Conservation (phyloP, 257 asterid species). For the Plantago ovata region DNA sequence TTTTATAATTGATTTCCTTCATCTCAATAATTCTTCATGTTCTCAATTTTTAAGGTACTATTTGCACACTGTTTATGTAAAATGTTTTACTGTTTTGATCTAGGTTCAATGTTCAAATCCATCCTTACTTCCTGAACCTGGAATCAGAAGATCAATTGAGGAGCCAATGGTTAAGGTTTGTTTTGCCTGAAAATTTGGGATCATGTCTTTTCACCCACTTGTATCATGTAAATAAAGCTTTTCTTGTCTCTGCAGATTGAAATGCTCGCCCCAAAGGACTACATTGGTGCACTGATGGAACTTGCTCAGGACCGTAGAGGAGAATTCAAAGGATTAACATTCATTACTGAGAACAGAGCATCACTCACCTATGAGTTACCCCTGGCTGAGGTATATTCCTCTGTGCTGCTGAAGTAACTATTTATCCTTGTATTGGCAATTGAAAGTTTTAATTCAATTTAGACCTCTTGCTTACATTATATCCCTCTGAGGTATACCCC, state of each 20-base stretch:
- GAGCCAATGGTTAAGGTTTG: slow-evolving; percentile 94
- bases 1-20: slow-evolving; percentile 4
- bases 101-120: slow-evolving; percentile 98
- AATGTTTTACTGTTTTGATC: slow-evolving; percentile 22
- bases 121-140: slow-evolving; percentile 94
- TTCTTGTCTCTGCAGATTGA: slow-evolving; percentile 60
- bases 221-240: slow-evolving; percentile 22
- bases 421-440: slow-evolving; percentile 4
- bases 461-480: no score
- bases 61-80: slow-evolving; percentile 20
- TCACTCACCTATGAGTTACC: slow-evolving; percentile 79
- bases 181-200: slow-evolving; percentile 15
- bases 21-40: slow-evolving; percentile 6
- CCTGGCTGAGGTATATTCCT: slow-evolving; percentile 80
- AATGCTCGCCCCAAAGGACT: slow-evolving; percentile 91
- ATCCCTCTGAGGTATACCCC: slow-evolving; percentile 88
- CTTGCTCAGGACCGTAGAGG: slow-evolving; percentile 98
- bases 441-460: no score
- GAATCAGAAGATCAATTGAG: slow-evolving; percentile 80
- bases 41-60: slow-evolving; percentile 10
- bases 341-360: slow-evolving; percentile 80
- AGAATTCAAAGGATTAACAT: slow-evolving; percentile 89
- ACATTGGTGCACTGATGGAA: slow-evolving; percentile 95
- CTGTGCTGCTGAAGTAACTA: slow-evolving; percentile 20
- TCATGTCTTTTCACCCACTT: slow-evolving; percentile 14